phyloP scores from a whole-genome alignment of 495 filamentous ascomycete species.

The Tuber aestivum region DNA sequence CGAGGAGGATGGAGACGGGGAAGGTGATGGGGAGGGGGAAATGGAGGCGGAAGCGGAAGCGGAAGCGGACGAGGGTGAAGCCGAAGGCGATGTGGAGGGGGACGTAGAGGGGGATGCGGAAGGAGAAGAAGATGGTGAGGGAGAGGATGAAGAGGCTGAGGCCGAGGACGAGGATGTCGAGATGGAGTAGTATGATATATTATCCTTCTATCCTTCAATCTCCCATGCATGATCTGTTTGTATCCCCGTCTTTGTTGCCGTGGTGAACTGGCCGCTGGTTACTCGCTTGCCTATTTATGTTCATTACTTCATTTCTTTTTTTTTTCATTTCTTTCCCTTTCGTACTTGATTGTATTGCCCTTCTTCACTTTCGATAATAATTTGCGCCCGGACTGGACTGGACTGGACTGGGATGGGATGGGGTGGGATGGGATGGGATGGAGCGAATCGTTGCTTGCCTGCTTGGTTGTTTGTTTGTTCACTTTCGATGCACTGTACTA shows the following conservation, averaged over 20 bases:
- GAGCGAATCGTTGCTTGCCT: background rate
- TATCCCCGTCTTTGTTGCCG: background rate
- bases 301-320: background rate
- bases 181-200: conserved; percentile 23
- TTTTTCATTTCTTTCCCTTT: background rate
- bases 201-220: background rate
- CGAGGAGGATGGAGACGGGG: conserved; percentile 27
- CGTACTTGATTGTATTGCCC: background rate
- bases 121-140: conserved; percentile 5
- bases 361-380: background rate
- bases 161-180: conserved; percentile 31
- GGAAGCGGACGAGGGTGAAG: background rate
- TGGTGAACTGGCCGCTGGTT: conserved; percentile 8
- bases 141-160: conserved; percentile 5
- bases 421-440: background rate
- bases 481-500: background rate
- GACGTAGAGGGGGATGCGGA: conserved; percentile 4
- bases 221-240: background rate
- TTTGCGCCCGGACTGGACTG: background rate
- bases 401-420: background rate
- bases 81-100: conserved; percentile 11
- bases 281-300: conserved; percentile 26
- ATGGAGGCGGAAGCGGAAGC: conserved; percentile 11
- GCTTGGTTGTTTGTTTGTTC: background rate
- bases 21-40: conserved; percentile 31